These are phyloP conservation scores for Phytopythium vexans DNA, from an alignment of 352 stramenopile species.

Conservation along the genomic window DNA sequence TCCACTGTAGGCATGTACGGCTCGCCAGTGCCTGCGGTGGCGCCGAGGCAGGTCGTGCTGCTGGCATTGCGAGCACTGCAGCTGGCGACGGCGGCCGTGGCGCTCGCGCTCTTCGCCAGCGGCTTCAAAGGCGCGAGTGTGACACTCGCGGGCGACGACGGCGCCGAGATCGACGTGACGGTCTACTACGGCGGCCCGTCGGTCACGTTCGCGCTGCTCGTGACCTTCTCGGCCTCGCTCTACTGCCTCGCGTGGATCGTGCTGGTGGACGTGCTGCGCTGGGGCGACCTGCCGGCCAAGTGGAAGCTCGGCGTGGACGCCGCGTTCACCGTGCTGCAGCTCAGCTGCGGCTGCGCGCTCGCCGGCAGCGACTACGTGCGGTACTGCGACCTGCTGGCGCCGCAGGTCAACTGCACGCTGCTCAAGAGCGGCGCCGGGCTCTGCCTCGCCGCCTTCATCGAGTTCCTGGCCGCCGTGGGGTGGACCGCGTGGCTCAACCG, in stretches of 20 bases:
- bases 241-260: constrained; percentile 50
- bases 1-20: no score
- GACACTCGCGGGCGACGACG: constrained; percentile 10
- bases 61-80: constrained; percentile 54
- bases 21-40: no score
- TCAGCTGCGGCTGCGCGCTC: constrained; percentile 58
- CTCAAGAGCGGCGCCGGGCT: constrained; percentile 45
- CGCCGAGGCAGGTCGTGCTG: neutral
- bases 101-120: constrained; percentile 42
- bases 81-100: constrained; percentile 34
- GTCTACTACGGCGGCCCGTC: constrained; percentile 56
- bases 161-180: constrained; percentile 30
- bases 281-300: constrained; percentile 31
- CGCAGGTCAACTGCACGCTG: constrained; percentile 43
- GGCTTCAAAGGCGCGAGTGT: constrained; percentile 42
- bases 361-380: constrained; percentile 65
- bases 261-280: constrained; percentile 31
- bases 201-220: constrained; percentile 58
- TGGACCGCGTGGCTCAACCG: constrained; percentile 43
- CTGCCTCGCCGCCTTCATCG: constrained; percentile 59
- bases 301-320: constrained; percentile 52
- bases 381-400: constrained; percentile 44
- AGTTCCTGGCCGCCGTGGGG: constrained; percentile 52
- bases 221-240: constrained; percentile 52
- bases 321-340: constrained; percentile 64